Percentiles rank a stretch among this genome's conserved stretches.
These are phyloP conservation scores for Pseudogymnoascus sp. DNA, from an alignment of 2,329 filamentous ascomycete species.

Conservation along the genomic window DNA sequence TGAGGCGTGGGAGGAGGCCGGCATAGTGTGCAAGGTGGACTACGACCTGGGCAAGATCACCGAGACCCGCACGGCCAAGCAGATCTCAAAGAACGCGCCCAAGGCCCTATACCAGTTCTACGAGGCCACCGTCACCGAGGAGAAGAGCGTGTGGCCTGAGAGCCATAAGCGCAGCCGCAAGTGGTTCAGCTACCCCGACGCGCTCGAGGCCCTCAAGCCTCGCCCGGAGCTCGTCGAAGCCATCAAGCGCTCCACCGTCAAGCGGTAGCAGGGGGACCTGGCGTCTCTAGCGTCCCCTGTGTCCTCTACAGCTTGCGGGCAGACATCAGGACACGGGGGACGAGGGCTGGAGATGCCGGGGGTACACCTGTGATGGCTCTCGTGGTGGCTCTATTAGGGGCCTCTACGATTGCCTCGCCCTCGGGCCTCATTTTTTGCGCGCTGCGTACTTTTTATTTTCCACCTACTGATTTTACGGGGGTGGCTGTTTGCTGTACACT, in stretches of 20 bases:
- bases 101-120: conserved; percentile 69
- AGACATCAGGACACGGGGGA: background rate
- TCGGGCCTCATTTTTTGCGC: background rate
- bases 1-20: conserved; percentile 97
- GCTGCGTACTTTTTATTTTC: background rate
- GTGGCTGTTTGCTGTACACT: conserved; percentile 1
- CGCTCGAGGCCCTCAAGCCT: conserved; percentile 64
- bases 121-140: conserved; percentile 78
- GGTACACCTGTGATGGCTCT: conserved; percentile 14
- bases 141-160: conserved; percentile 87
- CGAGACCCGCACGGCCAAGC: conserved; percentile 75
- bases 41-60: conserved; percentile 79
- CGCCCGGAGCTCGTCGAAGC: conserved; percentile 86
- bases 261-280: conserved; percentile 31
- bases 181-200: conserved; percentile 82
- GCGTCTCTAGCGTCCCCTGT: conserved; percentile 21
- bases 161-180: conserved; percentile 80
- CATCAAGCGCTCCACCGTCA: conserved; percentile 55
- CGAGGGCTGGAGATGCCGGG: background rate
- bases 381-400: background rate
- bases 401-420: background rate
- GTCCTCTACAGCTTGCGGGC: background rate
- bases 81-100: conserved; percentile 52
- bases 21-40: conserved; percentile 76
- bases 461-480: background rate